Percentiles rank a stretch among this genome's conserved stretches.
phyloP scores from a whole-genome alignment of 2,329 filamentous ascomycete species.

The Stachybotrys elegans region DNA sequence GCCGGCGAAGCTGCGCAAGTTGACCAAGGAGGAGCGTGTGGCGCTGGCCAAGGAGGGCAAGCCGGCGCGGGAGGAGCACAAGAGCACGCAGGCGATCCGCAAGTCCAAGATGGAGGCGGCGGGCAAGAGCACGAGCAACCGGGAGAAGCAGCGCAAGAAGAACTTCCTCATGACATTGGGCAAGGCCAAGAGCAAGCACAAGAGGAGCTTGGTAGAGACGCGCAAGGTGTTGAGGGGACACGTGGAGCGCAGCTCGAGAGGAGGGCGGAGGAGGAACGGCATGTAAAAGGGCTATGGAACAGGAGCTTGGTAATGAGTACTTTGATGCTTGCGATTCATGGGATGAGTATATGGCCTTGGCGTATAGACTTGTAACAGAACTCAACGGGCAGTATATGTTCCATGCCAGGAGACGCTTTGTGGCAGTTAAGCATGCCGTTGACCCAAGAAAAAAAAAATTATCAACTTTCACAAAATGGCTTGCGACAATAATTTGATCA shows the following conservation, averaged over 20 bases:
- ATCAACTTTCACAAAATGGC: too few species aligned
- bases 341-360: too few species aligned
- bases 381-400: too few species aligned
- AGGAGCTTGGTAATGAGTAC: too few species aligned
- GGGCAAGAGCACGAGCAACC: conserved; percentile 96
- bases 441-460: too few species aligned
- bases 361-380: too few species aligned
- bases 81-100: conserved; percentile 76
- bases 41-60: conserved; percentile 80
- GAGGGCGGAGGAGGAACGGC: conserved; percentile 73
- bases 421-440: too few species aligned
- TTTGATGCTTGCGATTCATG: too few species aligned
- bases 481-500: too few species aligned
- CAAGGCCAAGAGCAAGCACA: conserved; percentile 93
- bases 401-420: too few species aligned
- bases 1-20: conserved; percentile 73
- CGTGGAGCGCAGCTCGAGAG: conserved; percentile 75
- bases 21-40: conserved; percentile 84
- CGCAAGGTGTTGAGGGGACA: conserved; percentile 76
- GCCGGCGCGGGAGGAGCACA: conserved; percentile 72
- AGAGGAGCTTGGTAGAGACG: conserved; percentile 86
- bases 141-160: conserved; percentile 95
- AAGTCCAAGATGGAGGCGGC: conserved; percentile 82
- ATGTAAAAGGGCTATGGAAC: conserved; percentile 19
- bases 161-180: conserved; percentile 98